Evolutionary conservation across 2,329 filamentous ascomycete genomes (phyloP).

Genomic region (Tolypocladium ophioglossoides): DNA sequence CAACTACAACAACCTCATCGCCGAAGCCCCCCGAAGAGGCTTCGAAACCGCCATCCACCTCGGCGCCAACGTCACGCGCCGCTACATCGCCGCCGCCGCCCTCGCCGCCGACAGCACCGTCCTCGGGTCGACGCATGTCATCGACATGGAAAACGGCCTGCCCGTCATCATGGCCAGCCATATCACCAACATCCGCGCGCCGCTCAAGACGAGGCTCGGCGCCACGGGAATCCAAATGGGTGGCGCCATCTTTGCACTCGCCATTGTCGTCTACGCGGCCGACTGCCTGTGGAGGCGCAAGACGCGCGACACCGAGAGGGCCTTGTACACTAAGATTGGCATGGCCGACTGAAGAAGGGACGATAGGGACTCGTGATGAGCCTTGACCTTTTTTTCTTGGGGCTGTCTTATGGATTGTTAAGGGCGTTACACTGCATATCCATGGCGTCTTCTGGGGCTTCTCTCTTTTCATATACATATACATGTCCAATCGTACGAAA

Average conservation of each 20-base stretch:
- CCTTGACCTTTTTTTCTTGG: no score
- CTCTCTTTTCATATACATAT: not conserved
- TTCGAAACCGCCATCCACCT: not conserved
- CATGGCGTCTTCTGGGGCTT: not conserved
- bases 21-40: not conserved
- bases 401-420: not conserved
- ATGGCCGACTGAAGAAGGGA: constrained; percentile 11
- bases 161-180: not conserved
- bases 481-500: not conserved
- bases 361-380: no score
- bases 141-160: not conserved
- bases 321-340: constrained; percentile 11
- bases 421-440: not conserved
- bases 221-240: not conserved
- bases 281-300: constrained; percentile 5
- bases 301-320: not conserved
- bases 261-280: not conserved
- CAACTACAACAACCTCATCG: not conserved
- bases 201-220: not conserved
- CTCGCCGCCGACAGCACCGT: not conserved
- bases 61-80: not conserved
- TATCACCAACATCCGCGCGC: not conserved
- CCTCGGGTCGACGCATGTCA: not conserved
- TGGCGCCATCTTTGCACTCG: not conserved
- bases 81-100: not conserved